These are phyloP conservation scores for Carallia pectinifolia DNA, from an alignment of 345 rosid genomes.

Conservation along the genomic window DNA sequence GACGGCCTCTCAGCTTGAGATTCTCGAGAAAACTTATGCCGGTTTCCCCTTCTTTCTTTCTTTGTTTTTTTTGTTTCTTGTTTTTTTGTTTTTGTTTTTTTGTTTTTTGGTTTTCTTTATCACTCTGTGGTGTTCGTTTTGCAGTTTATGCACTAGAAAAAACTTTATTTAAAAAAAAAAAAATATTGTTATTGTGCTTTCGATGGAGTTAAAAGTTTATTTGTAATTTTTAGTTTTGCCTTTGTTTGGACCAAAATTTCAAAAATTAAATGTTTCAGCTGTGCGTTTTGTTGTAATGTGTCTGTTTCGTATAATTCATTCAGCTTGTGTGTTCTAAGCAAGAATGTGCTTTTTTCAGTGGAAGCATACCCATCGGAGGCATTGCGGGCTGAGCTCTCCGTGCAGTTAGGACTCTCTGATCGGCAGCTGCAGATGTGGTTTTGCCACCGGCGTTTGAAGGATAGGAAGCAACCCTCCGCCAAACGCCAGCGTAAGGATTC, in stretches of 20 bases:
- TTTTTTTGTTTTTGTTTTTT: neutral
- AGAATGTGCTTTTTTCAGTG: constrained; percentile 33
- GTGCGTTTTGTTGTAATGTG: neutral
- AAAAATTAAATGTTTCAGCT: no score
- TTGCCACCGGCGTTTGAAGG: constrained; percentile 88
- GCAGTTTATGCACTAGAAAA: neutral
- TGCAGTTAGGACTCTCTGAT: constrained; percentile 71
- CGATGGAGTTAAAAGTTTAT: no score
- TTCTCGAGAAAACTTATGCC: constrained; percentile 74
- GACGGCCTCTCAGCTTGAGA: constrained; percentile 87
- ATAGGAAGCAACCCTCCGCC: constrained; percentile 50
- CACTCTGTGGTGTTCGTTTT: neutral
- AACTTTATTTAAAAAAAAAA: no score
- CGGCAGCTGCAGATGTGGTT: constrained; percentile 99
- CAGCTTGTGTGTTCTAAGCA: neutral
- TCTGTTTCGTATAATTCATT: neutral
- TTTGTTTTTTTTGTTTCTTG: neutral
- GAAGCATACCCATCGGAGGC: constrained; percentile 81
- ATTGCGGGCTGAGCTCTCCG: constrained; percentile 67
- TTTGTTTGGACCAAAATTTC: no score
- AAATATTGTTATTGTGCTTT: no score
- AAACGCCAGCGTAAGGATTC: constrained; percentile 60
- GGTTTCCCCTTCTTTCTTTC: constrained; percentile 34
- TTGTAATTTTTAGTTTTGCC: no score
- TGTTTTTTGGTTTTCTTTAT: neutral